These are phyloP conservation scores for Oidiodendron maius DNA, from an alignment of 495 filamentous ascomycete genomes.

Conservation along the genomic window DNA sequence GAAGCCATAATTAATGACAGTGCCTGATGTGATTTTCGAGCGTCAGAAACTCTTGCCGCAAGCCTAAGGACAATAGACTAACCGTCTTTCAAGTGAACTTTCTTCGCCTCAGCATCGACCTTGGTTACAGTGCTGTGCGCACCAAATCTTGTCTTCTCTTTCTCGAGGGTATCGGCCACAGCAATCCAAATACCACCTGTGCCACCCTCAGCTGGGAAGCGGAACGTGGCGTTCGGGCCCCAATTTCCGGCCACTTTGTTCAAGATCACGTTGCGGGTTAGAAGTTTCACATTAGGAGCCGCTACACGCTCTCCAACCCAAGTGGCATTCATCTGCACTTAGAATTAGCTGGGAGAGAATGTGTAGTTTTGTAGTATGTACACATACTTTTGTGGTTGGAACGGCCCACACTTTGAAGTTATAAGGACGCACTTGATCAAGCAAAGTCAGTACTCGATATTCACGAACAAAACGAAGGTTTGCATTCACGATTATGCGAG, in stretches of 20 bases:
- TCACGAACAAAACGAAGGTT: no score
- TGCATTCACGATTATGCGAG: no score
- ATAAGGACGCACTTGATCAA: slow-evolving; percentile 99
- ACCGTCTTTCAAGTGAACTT: slow-evolving; percentile 75
- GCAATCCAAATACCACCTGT: slow-evolving; percentile 99
- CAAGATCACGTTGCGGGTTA: slow-evolving; percentile 91
- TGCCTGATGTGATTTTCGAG: no score
- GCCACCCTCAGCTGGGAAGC: slow-evolving; percentile 91
- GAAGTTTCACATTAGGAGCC: slow-evolving; percentile 91
- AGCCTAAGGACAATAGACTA: slow-evolving; percentile 87
- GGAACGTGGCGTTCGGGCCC: slow-evolving; percentile 98
- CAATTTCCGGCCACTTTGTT: slow-evolving; percentile 96
- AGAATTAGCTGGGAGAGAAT: not conserved
- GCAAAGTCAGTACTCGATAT: no score
- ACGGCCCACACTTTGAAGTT: slow-evolving; percentile 99
- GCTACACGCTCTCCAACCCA: slow-evolving; percentile 99
- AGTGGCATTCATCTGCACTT: slow-evolving; percentile 83
- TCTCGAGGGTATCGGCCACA: slow-evolving; percentile 86
- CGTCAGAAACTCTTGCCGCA: no score
- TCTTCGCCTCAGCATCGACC: slow-evolving; percentile 78
- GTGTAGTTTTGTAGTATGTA: no score
- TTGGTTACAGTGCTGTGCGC: slow-evolving; percentile 76
- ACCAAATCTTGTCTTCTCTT: slow-evolving; percentile 86
- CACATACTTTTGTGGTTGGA: slow-evolving; percentile 86
- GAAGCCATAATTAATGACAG: slow-evolving; percentile 87